phyloP scores from a whole-genome alignment of 371 early-diverging fungal genomes.

The Zopfochytrium polystomum region DNA sequence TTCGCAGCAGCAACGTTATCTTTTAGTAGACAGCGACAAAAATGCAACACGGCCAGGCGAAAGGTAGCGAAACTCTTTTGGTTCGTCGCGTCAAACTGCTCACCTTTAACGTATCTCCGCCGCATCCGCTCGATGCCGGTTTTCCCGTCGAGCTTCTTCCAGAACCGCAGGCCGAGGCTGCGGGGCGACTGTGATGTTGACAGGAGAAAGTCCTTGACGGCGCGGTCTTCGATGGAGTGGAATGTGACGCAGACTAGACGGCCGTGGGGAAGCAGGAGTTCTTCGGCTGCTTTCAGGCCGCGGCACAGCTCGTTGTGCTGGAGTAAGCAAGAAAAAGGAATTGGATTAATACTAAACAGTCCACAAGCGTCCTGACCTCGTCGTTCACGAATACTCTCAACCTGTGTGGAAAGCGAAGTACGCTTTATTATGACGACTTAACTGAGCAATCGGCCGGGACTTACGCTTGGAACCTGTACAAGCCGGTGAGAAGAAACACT shows the following conservation, averaged over 20 bases:
- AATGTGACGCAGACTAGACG: constrained; percentile 64
- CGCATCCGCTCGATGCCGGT: constrained; percentile 18
- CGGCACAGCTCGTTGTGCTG: constrained; percentile 52
- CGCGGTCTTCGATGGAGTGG: constrained; percentile 71
- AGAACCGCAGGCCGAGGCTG: constrained; percentile 23
- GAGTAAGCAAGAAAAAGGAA: constrained; percentile 32
- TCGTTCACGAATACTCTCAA: constrained; percentile 70
- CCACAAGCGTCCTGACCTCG: constrained; percentile 41
- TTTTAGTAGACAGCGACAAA: background rate
- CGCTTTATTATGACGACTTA: constrained; percentile 6
- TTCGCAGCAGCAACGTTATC: background rate
- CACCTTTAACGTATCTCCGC: background rate
- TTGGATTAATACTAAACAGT: background rate
- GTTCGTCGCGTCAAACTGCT: too few relatives aligned
- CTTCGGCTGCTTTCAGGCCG: constrained; percentile 54
- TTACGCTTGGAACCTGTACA: constrained; percentile 23
- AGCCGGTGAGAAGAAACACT: background rate
- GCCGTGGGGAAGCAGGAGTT: constrained; percentile 55
- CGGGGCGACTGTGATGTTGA: background rate
- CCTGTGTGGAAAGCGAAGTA: constrained; percentile 57
- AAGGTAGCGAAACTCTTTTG: constrained; percentile 1
- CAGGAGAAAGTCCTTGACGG: constrained; percentile 63
- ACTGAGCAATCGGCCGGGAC: background rate
- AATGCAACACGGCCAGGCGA: background rate
- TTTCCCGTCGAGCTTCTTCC: constrained; percentile 21